phyloP scores from a whole-genome alignment of 2,329 filamentous ascomycete genomes.

The Furcasterigmium sp. region DNA sequence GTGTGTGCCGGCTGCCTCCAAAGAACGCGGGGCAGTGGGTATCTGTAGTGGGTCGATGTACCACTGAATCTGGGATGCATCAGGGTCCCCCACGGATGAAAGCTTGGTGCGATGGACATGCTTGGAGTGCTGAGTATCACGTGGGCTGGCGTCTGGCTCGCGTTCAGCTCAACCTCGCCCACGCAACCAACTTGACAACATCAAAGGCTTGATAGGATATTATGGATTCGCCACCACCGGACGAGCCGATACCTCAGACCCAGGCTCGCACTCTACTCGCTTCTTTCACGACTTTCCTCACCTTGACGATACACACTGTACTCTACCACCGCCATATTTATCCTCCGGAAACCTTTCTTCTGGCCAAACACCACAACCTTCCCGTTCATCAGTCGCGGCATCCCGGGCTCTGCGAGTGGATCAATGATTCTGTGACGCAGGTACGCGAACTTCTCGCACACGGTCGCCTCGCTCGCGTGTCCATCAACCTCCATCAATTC shows the following conservation, averaged over 20 bases:
- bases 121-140: too few relatives aligned
- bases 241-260: constrained; percentile 22
- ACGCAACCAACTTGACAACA: too few relatives aligned
- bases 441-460: constrained; percentile 64
- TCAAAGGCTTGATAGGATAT: too few relatives aligned
- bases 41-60: too few relatives aligned
- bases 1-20: constrained; percentile 10
- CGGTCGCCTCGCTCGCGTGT: constrained; percentile 40
- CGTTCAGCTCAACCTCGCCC: not conserved
- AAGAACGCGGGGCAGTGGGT: too few relatives aligned
- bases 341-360: constrained; percentile 70
- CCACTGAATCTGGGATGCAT: too few relatives aligned
- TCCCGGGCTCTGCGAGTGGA: constrained; percentile 79
- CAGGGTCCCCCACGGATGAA: too few relatives aligned
- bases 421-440: constrained; percentile 72
- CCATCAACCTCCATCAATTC: constrained; percentile 40
- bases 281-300: constrained; percentile 75
- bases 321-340: constrained; percentile 80
- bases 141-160: constrained; percentile 6
- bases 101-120: not conserved
- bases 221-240: constrained; percentile 1
- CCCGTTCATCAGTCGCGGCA: constrained; percentile 82
- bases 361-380: constrained; percentile 75
- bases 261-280: constrained; percentile 55
- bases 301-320: constrained; percentile 78